These are phyloP conservation scores for Aureobasidium sp. DNA, from an alignment of 2,329 filamentous ascomycete genomes.

Conservation along the genomic window DNA sequence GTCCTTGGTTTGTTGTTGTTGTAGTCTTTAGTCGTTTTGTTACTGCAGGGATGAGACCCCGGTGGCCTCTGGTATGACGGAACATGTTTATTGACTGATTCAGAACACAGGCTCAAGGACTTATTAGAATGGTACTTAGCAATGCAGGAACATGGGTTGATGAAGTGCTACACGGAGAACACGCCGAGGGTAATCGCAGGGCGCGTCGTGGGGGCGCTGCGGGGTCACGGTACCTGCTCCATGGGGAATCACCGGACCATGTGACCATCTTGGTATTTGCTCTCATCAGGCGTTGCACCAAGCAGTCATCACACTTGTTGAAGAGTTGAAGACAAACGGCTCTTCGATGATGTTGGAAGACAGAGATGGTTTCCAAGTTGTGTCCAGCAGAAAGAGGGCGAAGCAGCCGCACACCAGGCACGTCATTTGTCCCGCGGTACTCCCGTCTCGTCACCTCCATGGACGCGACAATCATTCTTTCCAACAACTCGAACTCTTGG, in stretches of 20 bases:
- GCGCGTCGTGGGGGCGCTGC: slow-evolving; percentile 1
- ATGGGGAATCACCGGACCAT: neutral
- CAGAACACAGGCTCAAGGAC: neutral
- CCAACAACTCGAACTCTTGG: neutral
- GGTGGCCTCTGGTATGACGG: slow-evolving; percentile 14
- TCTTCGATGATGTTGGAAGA: neutral
- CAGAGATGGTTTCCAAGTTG: neutral
- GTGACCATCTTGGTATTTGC: neutral
- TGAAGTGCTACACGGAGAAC: neutral
- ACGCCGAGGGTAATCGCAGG: slow-evolving; percentile 6
- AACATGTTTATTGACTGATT: neutral
- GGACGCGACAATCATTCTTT: neutral
- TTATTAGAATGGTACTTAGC: neutral
- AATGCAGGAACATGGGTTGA: neutral
- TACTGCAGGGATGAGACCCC: neutral
- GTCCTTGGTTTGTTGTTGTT: slow-evolving; percentile 15
- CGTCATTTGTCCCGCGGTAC: neutral
- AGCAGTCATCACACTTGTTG: neutral
- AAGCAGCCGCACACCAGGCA: neutral
- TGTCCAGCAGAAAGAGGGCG: neutral
- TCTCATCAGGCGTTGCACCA: neutral
- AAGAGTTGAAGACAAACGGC: neutral
- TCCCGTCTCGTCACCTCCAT: neutral
- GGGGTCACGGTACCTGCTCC: neutral
- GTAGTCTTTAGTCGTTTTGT: slow-evolving; percentile 11